Conservation (phyloP, 2,329 filamentous ascomycete species). For the Torrubiellomyces zombiae region DNA sequence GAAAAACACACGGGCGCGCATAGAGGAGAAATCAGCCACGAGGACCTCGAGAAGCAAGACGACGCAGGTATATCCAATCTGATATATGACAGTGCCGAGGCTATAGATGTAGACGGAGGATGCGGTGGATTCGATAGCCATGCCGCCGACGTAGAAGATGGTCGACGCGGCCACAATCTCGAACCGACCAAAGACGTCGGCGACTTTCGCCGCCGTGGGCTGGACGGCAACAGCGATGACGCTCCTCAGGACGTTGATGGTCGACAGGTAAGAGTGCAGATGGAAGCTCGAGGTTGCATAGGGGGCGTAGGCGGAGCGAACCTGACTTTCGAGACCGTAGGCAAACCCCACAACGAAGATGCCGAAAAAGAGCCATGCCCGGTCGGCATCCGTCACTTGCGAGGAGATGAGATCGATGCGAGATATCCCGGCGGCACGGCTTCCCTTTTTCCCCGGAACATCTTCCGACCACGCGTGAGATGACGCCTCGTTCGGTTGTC, state of each 20-base stretch:
- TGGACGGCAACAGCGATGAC: conserved; percentile 43
- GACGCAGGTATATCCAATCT: conserved; percentile 40
- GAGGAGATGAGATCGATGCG: conserved; percentile 33
- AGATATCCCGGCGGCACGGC: conserved; percentile 25
- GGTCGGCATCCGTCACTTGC: conserved; percentile 27
- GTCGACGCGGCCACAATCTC: conserved; percentile 39
- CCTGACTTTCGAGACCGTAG: conserved; percentile 38
- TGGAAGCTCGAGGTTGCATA: conserved; percentile 34
- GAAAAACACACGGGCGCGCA: conserved; percentile 42
- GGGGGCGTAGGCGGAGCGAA: conserved; percentile 35
- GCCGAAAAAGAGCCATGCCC: conserved; percentile 33
- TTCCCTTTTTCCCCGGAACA: no score
- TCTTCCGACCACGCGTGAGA: no score
- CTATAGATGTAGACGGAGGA: conserved; percentile 31
- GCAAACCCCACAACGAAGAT: conserved; percentile 44
- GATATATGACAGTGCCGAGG: conserved; percentile 37
- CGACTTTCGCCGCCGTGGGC: conserved; percentile 43
- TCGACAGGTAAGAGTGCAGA: conserved; percentile 38
- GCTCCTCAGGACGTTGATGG: conserved; percentile 38
- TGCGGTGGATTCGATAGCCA: conserved; percentile 35
- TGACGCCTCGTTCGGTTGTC: no score
- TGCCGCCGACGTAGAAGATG: conserved; percentile 36
- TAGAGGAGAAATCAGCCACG: conserved; percentile 42
- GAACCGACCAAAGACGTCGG: conserved; percentile 44
- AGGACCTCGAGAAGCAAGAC: conserved; percentile 43